Evolutionary conservation across 139 green algal species (phyloP).

Genomic region (Volvox africanus): DNA sequence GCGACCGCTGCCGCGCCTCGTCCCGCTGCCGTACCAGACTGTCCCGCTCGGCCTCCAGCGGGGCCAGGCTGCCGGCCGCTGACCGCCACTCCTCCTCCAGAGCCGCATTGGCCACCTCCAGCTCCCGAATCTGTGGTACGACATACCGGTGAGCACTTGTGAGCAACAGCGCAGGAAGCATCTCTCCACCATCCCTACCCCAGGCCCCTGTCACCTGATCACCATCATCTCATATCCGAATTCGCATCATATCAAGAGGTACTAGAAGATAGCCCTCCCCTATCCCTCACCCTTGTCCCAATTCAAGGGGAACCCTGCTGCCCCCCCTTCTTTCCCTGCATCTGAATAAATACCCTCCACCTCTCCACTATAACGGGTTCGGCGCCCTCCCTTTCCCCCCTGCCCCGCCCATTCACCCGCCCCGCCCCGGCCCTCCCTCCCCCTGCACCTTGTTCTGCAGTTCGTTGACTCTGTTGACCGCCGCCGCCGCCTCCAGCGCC

Average conservation of each 20-base stretch:
- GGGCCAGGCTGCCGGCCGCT: background rate
- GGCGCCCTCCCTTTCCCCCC: background rate
- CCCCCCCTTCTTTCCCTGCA: too few species aligned
- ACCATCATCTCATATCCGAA: background rate
- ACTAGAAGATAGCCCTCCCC: too few species aligned
- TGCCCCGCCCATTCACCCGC: background rate
- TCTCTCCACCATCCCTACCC: too few species aligned
- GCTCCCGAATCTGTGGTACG: constrained; percentile 46
- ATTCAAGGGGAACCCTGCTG: too few species aligned
- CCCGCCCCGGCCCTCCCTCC: background rate
- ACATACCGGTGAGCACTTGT: background rate
- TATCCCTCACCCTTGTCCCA: background rate
- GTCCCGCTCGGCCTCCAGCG: constrained; percentile 45
- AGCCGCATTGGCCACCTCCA: constrained; percentile 32
- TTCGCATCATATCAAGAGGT: too few species aligned
- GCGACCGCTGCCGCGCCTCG: constrained; percentile 14
- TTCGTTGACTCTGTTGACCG: constrained; percentile 13
- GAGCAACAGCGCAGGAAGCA: background rate
- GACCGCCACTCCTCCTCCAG: constrained; percentile 38
- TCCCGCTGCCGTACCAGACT: constrained; percentile 16
- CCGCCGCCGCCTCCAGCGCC: constrained; percentile 25
- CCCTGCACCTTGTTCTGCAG: constrained; percentile 46
- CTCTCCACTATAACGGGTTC: too few species aligned
- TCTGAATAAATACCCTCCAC: background rate
- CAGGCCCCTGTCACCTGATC: background rate